These are phyloP conservation scores for Solanum habrochaites DNA, from an alignment of 257 asterid species.

Conservation along the genomic window DNA sequence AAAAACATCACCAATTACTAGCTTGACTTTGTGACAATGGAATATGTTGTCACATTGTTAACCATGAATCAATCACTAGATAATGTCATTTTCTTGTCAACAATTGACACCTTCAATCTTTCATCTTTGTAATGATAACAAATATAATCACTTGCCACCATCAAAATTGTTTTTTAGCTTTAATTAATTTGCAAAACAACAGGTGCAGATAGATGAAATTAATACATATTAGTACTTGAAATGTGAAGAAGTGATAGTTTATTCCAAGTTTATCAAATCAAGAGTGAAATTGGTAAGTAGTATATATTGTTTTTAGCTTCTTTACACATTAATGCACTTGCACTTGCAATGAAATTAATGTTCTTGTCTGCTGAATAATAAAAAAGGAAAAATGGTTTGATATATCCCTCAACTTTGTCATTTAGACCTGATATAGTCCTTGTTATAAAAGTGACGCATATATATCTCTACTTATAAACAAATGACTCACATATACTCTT, in stretches of 20 bases:
- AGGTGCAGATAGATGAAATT: neutral
- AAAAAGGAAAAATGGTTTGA: too few species aligned
- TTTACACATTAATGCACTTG: neutral
- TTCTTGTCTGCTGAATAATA: neutral
- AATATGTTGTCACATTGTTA: neutral
- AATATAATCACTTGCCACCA: neutral
- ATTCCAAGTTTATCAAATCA: slow-evolving; percentile 13
- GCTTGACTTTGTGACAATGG: neutral
- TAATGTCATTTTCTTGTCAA: neutral
- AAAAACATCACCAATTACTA: neutral
- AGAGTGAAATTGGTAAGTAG: slow-evolving; percentile 1
- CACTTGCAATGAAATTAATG: slow-evolving; percentile 1
- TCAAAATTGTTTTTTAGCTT: neutral
- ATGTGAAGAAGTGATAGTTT: neutral
- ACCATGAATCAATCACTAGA: neutral
- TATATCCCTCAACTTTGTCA: too few species aligned
- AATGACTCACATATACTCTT: too few species aligned
- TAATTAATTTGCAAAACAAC: neutral
- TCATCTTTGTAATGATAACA: neutral
- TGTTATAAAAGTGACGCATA: too few species aligned
- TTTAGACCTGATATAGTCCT: too few species aligned
- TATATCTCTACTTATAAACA: too few species aligned
- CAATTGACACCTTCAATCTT: neutral
- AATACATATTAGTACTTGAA: neutral
- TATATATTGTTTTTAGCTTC: neutral